phyloP scores from a whole-genome alignment of 2,329 filamentous ascomycete genomes.

The Acephala macrosclerotiorum region DNA sequence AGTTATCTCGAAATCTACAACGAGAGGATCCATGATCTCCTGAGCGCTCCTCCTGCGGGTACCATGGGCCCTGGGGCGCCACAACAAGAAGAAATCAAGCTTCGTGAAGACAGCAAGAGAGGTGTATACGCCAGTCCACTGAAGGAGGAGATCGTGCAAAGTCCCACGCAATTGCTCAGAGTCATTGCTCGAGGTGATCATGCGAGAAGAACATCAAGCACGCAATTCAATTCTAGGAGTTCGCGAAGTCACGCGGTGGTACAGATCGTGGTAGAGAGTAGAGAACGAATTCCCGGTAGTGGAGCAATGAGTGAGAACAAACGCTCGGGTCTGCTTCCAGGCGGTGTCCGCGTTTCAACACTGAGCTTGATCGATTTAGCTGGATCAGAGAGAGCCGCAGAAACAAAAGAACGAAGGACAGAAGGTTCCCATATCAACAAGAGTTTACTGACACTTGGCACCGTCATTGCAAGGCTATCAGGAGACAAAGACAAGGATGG shows the following conservation, averaged over 20 bases:
- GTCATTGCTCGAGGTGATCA: slow-evolving; percentile 96
- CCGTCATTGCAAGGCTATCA: slow-evolving; percentile 92
- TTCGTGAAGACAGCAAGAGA: slow-evolving; percentile 94
- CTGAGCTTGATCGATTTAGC: slow-evolving; percentile 95
- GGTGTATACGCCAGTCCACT: slow-evolving; percentile 95
- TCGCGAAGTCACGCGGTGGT: slow-evolving; percentile 98
- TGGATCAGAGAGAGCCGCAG: slow-evolving; percentile 94
- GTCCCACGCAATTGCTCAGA: slow-evolving; percentile 90
- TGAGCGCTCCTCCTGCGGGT: slow-evolving; percentile 73
- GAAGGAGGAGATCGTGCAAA: slow-evolving; percentile 98
- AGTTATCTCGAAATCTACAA: slow-evolving; percentile 99
- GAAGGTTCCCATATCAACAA: slow-evolving; percentile 99
- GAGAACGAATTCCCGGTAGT: slow-evolving; percentile 75
- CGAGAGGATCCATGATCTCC: slow-evolving; percentile 92
- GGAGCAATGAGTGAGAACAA: slow-evolving; percentile 62
- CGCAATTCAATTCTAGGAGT: slow-evolving; percentile 95
- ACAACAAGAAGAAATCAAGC: slow-evolving; percentile 91
- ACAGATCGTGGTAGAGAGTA: slow-evolving; percentile 96
- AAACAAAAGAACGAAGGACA: slow-evolving; percentile 90
- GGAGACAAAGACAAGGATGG: slow-evolving; percentile 84
- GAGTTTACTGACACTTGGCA: slow-evolving; percentile 91
- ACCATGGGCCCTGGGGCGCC: slow-evolving; percentile 60
- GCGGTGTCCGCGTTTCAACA: slow-evolving; percentile 93
- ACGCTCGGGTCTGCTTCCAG: slow-evolving; percentile 75
- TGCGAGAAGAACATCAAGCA: slow-evolving; percentile 88